A percentile compares a stretch with the other conserved stretches of the same genome.
These are phyloP conservation scores for Erysimum cheiranthoides DNA, from an alignment of 345 rosid species.

Conservation along the genomic window DNA sequence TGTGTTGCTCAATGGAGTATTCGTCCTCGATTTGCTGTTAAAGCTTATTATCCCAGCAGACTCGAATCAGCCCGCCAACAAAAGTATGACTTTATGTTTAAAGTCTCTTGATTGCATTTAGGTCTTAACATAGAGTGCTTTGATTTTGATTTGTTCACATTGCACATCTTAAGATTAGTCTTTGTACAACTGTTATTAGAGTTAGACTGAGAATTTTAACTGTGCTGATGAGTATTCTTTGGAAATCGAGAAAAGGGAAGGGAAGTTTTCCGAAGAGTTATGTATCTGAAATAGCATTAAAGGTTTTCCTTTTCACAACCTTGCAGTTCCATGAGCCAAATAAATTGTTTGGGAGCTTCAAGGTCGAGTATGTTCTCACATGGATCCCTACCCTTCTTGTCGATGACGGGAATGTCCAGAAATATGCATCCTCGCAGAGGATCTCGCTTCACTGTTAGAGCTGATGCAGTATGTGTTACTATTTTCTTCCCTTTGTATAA, in stretches of 20 bases:
- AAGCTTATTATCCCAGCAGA: slow-evolving; percentile 52
- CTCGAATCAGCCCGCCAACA: slow-evolving; percentile 39
- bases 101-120: not conserved
- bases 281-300: slow-evolving; percentile 2
- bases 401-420: slow-evolving; percentile 52
- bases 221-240: not conserved
- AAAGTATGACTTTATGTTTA: slow-evolving; percentile 45
- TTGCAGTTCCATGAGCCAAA: slow-evolving; percentile 57
- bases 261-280: not conserved
- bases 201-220: slow-evolving; percentile 1
- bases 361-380: slow-evolving; percentile 70
- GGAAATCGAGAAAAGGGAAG: not conserved
- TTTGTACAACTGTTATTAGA: not conserved
- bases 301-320: slow-evolving; percentile 5
- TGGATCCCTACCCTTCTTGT: slow-evolving; percentile 59
- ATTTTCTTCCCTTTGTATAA: slow-evolving; percentile 1
- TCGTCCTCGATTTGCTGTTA: slow-evolving; percentile 56
- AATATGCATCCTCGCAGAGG: slow-evolving; percentile 56
- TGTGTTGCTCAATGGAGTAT: slow-evolving; percentile 79
- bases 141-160: slow-evolving; percentile 1
- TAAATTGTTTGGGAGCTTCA: slow-evolving; percentile 58
- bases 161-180: not conserved
- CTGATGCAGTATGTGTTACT: slow-evolving; percentile 69
- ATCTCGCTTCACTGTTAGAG: slow-evolving; percentile 73
- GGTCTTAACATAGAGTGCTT: not conserved